Conservation (phyloP, 257 asterid species). For the Jasminum sambac region DNA sequence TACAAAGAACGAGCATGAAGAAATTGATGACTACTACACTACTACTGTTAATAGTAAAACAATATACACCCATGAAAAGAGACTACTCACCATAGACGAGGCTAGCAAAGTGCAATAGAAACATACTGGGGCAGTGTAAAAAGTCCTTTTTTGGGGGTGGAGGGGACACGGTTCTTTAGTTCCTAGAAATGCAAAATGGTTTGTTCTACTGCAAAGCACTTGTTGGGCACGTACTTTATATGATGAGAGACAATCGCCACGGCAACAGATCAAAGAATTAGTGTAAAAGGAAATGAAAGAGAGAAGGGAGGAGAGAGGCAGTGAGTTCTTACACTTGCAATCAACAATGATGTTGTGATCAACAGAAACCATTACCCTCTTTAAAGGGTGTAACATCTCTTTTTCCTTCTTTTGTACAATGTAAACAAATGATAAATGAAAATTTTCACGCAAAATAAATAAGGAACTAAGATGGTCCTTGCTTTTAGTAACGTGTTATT, state of each 20-base stretch:
- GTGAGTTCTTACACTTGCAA: neutral
- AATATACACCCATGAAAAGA: neutral
- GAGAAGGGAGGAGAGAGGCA: neutral
- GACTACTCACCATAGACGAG: neutral
- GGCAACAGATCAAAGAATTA: neutral
- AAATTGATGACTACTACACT: neutral
- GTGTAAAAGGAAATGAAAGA: neutral
- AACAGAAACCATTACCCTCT: neutral
- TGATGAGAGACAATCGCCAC: neutral
- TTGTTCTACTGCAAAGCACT: neutral
- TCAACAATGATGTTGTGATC: neutral
- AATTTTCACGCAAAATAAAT: neutral
- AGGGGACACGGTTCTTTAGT: neutral
- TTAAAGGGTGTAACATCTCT: neutral
- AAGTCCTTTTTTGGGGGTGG: neutral
- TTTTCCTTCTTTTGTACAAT: neutral
- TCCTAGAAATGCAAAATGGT: neutral
- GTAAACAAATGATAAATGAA: neutral
- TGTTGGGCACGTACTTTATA: neutral
- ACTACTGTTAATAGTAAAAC: neutral
- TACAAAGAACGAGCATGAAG: constrained; percentile 4
- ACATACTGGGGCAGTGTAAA: neutral
- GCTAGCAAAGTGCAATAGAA: constrained; percentile 8
- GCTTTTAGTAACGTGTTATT: neutral
- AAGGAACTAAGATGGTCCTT: neutral